A percentile compares a stretch with the other conserved stretches of the same genome.
phyloP scores from a whole-genome alignment of 2,329 filamentous ascomycete genomes.

The Aspergillus japonicus region DNA sequence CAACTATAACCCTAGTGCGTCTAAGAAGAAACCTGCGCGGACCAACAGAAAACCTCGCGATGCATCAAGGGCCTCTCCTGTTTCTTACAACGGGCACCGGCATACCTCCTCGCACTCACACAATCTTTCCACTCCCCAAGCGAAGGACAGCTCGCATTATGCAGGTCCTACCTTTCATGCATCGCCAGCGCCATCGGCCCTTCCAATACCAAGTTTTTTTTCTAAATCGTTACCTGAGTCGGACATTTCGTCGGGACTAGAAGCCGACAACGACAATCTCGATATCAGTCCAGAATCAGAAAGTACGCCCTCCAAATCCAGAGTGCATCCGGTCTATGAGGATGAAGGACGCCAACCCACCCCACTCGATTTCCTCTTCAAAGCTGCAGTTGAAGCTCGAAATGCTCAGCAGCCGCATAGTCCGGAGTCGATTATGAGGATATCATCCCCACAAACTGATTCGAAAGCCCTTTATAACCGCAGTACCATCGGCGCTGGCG shows the following conservation, averaged over 20 bases:
- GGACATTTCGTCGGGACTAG: conserved; percentile 33
- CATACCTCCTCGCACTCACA: conserved; percentile 36
- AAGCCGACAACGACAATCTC: conserved; percentile 43
- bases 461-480: conserved; percentile 41
- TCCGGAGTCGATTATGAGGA: conserved; percentile 39
- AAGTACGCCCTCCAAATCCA: conserved; percentile 48
- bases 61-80: conserved; percentile 25
- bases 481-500: conserved; percentile 47
- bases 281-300: conserved; percentile 35
- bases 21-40: conserved; percentile 39
- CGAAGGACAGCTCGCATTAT: conserved; percentile 55
- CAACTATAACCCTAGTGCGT: conserved; percentile 24
- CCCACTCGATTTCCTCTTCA: conserved; percentile 86
- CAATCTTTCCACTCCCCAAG: conserved; percentile 43
- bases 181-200: conserved; percentile 83
- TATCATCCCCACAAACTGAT: conserved; percentile 53
- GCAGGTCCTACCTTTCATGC: conserved; percentile 94
- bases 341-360: conserved; percentile 59
- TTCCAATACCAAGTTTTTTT: conserved; percentile 88
- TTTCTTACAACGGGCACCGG: conserved; percentile 29
- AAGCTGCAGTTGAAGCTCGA: conserved; percentile 68
- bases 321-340: conserved; percentile 34
- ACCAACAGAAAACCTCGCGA: conserved; percentile 39
- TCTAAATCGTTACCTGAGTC: conserved; percentile 72
- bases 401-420: conserved; percentile 56